Base-by-base conservation (phyloP, 208 protist genomes). In the Entamoeba histolytica region DNA sequence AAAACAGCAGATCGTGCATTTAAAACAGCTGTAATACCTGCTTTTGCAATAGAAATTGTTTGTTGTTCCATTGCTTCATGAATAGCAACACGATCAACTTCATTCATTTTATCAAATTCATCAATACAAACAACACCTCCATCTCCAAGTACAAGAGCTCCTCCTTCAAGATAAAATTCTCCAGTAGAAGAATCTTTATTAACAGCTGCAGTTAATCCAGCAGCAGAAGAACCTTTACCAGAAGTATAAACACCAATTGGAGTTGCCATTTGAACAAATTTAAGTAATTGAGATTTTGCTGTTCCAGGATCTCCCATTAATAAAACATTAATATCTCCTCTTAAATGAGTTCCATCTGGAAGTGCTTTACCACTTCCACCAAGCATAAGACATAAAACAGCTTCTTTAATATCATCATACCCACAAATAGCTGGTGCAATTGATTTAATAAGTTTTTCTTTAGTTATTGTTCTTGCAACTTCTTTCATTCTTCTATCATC, bases 91-190 rank as follows among this genome's bases (percentile, higher is more conserved):
- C 98, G 96, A 93, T 97, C 98, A 94, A 98, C 95, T 17, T 98
- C 96, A 52, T 97, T 95, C 98, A 99, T 99, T 95, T 99, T 99
- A 95, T 99, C 99, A 96, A 99, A 99, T 97, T 99, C 99, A 96
- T 99, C 99, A 93, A 99, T 99, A 96, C 98, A 99, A 5, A 99
- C 97, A n/a, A 99, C 96, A 49, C 99, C 99, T 49, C 98, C 98
- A 94, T 99, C 99, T 6, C 98, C 99, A 5, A 99, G 96, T 44
- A 99, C 99, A 98, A 99, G 98, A 31, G 98, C 98, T 17, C 99
- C 99, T 49, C 98, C 99, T 96, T 99, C 99, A 10, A 99, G 96
- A 95, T 98, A 98, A 95, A 99, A 99, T 94, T 99, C 98, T 93
- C 96, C 92, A 57, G 95, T 96, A 44, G 96, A 39, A 14, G 93